phyloP scores from a whole-genome alignment of 352 stramenopile species.

The Paralagenidium karlingii region DNA sequence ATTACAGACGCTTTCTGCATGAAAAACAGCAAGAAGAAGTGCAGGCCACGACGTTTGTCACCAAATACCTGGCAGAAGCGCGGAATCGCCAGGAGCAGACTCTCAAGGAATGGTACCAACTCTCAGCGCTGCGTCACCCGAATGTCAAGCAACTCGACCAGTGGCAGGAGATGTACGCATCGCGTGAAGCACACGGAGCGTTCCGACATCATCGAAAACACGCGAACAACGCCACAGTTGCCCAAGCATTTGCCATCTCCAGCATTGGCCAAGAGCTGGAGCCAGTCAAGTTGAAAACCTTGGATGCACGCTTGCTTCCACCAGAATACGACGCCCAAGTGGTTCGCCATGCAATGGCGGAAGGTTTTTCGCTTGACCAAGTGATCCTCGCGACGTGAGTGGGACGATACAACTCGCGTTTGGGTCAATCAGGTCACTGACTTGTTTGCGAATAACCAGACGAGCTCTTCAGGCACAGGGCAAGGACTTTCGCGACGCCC shows the following conservation, averaged over 20 bases:
- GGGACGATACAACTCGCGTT: not conserved
- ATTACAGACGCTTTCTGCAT: constrained; percentile 36
- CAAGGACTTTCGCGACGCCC: constrained; percentile 18
- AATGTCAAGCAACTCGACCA: no score
- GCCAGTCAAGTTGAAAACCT: not conserved
- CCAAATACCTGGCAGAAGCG: constrained; percentile 42
- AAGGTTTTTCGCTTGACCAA: constrained; percentile 32
- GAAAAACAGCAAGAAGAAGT: constrained; percentile 23
- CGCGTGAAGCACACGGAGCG: constrained; percentile 13
- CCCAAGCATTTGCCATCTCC: constrained; percentile 11
- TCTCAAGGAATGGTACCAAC: constrained; percentile 31
- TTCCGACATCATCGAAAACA: no score
- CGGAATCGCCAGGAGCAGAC: not conserved
- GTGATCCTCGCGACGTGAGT: constrained; percentile 44
- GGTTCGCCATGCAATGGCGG: constrained; percentile 33
- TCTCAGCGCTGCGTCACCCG: constrained; percentile 33
- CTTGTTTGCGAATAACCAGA: constrained; percentile 17
- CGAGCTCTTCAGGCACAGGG: constrained; percentile 34
- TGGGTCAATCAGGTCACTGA: not conserved
- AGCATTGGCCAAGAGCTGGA: constrained; percentile 10
- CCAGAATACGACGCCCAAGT: constrained; percentile 25
- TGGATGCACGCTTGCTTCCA: constrained; percentile 17
- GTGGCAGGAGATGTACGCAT: no score
- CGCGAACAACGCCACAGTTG: constrained; percentile 9
- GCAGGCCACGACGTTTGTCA: constrained; percentile 39